Evolutionary conservation across 768 basidiomycete genomes (phyloP).

Genomic region (Neoboletus brunneissimus): DNA sequence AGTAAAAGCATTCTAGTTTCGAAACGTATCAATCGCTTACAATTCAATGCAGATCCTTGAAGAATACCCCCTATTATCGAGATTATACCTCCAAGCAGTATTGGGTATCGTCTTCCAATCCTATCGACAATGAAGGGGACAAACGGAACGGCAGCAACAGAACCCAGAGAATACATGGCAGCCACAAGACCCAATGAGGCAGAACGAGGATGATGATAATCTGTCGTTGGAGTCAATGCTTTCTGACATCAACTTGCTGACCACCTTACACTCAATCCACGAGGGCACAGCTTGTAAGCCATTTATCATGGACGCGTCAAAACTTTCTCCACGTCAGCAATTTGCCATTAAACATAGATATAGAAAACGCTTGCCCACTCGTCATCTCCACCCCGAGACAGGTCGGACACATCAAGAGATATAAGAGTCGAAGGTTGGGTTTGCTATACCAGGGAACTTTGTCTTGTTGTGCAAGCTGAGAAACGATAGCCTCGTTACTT

Average conservation of each 20-base stretch:
- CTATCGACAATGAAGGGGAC: slow-evolving; percentile 9
- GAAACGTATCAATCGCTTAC: neutral
- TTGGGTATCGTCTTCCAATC: slow-evolving; percentile 14
- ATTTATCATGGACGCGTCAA: slow-evolving; percentile 56
- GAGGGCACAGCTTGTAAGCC: slow-evolving; percentile 57
- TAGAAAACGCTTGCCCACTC: slow-evolving; percentile 12
- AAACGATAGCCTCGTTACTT: slow-evolving; percentile 12
- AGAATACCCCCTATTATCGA: slow-evolving; percentile 13
- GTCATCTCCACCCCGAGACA: slow-evolving; percentile 23
- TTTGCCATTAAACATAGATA: neutral
- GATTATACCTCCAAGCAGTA: slow-evolving; percentile 12
- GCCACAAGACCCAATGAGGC: slow-evolving; percentile 34
- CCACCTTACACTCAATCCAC: slow-evolving; percentile 50
- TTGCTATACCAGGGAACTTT: slow-evolving; percentile 60
- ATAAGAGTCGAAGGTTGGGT: slow-evolving; percentile 53
- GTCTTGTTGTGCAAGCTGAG: slow-evolving; percentile 38
- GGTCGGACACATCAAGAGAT: slow-evolving; percentile 52
- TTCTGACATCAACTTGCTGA: neutral
- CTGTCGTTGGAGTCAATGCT: slow-evolving; percentile 27
- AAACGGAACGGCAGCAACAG: slow-evolving; percentile 50
- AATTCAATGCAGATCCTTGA: slow-evolving; percentile 14
- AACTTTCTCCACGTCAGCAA: slow-evolving; percentile 7
- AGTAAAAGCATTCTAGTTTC: neutral
- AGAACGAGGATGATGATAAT: slow-evolving; percentile 53
- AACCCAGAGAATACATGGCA: slow-evolving; percentile 60